Percentiles rank a stretch among this genome's conserved stretches.
phyloP scores from a whole-genome alignment of 2,329 filamentous ascomycete genomes.

The Phyllosticta citrichinensis region DNA sequence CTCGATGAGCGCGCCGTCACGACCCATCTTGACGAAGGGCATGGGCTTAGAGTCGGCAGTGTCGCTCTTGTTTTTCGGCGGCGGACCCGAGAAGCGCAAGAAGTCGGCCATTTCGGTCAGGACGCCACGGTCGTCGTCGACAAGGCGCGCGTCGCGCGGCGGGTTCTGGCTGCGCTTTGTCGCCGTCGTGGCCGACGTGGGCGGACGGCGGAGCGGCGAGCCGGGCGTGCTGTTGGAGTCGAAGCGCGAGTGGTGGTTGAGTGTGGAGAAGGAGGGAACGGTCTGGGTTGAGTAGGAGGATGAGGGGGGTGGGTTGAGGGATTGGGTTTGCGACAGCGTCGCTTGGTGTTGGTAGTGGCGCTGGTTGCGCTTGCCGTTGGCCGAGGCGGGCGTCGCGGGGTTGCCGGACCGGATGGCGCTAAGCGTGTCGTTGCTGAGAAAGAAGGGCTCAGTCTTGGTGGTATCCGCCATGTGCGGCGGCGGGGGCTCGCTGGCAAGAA shows the following conservation, averaged over 20 bases:
- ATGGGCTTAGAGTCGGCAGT: background rate
- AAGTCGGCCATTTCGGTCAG: conserved; percentile 34
- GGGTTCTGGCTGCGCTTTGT: background rate
- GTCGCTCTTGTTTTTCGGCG: conserved; percentile 15
- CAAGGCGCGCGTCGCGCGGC: background rate
- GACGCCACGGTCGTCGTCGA: conserved; percentile 1
- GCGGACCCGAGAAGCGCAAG: conserved; percentile 31
- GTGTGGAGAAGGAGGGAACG: background rate
- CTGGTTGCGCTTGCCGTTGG: conserved; percentile 10
- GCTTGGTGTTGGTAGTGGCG: background rate
- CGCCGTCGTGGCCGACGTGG: background rate
- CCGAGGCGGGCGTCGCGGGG: conserved; percentile 10
- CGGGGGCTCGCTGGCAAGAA: conserved; percentile 59
- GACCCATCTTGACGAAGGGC: conserved; percentile 8
- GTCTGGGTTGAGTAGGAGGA: background rate
- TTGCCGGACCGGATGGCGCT: conserved; percentile 4
- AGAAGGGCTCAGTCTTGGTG: conserved; percentile 19
- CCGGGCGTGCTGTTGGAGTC: background rate
- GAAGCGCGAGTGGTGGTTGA: background rate
- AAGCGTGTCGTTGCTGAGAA: conserved; percentile 10
- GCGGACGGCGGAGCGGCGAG: background rate
- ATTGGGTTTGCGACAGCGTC: background rate
- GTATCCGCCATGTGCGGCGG: conserved; percentile 16
- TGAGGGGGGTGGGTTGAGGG: background rate
- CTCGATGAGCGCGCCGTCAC: conserved; percentile 6